Evolutionary conservation across 495 filamentous ascomycete species (phyloP), one percentile per base, ranked within the genome.

Genomic region (Niebla homalea): DNA sequence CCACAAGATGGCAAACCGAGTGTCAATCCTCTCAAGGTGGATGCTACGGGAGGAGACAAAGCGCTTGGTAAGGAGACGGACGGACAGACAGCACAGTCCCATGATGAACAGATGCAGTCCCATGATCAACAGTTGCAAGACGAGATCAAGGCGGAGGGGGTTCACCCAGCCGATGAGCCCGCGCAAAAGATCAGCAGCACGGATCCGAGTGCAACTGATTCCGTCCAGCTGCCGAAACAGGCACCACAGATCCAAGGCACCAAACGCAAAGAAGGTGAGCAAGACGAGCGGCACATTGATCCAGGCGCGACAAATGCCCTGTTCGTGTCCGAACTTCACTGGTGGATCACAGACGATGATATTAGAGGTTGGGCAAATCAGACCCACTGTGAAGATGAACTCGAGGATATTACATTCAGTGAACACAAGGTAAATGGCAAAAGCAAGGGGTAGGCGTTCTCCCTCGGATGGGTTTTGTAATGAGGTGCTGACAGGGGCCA

Each of bases 371-470:
- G 88, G 89, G 76, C 84, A 11, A 78, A 80, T 54, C 71, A 85
- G 52, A 83, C 81, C 25, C 73, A 71, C 8, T 84, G 77, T 55
- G 92, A 97, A 61, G 75, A 79, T 41, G 87, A 94, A 58, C 71
- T 98, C 19, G 87, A 87, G 60, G 90, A 95, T 49, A 81, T 97
- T 39, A 94, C 89, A 1, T 97, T 96, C 59, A 94, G 83, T 53
- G 92, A 98, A 62, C 92, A 97, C 66, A 98, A 98, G 65, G 88
- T 97, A 14, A 98, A 98, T 58, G 92, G 92, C 48, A 98, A 98
- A 66, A 92, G 86, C 64, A 96, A 96, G 69, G 89, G 90, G 90
- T 95, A 72, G 57, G 82, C 66, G 39, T 23, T 20, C 8, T 32
- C 46, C 21, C 20, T 25, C 41, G 14, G 16, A 10, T 37, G 14